These are phyloP conservation scores for Aspergillus biplanus DNA, from an alignment of 495 filamentous ascomycete genomes.

Conservation along the genomic window DNA sequence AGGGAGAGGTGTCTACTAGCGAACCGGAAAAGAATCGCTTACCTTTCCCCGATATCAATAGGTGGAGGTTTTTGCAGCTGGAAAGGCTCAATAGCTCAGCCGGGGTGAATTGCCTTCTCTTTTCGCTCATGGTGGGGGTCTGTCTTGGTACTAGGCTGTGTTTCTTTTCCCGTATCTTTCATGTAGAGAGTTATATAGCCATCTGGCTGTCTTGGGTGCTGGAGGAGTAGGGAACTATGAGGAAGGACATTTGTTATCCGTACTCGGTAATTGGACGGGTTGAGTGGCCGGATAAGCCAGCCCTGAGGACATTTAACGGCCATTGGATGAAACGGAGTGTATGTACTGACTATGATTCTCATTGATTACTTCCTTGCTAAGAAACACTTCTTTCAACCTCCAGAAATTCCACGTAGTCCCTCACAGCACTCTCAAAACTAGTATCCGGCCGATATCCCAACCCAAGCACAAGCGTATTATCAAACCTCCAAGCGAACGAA, in stretches of 20 bases:
- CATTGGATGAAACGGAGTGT: too few species aligned
- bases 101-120: not conserved
- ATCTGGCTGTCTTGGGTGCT: not conserved
- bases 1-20: not conserved
- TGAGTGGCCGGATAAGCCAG: not conserved
- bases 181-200: not conserved
- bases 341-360: too few species aligned
- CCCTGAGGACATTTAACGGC: too few species aligned
- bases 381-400: too few species aligned
- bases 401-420: too few species aligned
- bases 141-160: not conserved
- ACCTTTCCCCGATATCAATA: not conserved
- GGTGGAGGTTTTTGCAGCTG: not conserved
- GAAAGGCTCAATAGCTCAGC: not conserved
- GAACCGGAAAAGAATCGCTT: not conserved
- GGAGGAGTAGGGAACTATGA: not conserved
- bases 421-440: too few species aligned
- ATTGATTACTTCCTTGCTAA: too few species aligned
- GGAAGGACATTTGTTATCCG: not conserved
- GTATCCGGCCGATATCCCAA: too few species aligned
- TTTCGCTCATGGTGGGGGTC: not conserved
- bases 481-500: too few species aligned
- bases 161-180: too few species aligned
- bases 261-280: not conserved
- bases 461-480: too few species aligned